Conservation (phyloP, 2,329 filamentous ascomycete genomes). For the Pseudonectria foliicola region DNA sequence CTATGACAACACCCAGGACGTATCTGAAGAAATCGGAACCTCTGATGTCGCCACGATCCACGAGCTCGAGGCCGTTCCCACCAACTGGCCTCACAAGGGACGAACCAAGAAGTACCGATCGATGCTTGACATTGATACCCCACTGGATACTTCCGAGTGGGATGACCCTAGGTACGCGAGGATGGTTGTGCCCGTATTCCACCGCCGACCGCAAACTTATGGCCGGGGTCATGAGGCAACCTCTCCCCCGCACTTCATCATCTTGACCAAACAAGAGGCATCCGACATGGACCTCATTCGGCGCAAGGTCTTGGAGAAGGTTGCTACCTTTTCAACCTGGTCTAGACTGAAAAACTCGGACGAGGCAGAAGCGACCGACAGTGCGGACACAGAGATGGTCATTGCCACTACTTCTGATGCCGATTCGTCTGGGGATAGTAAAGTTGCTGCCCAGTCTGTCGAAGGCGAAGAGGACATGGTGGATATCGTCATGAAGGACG, state of each 20-base stretch:
- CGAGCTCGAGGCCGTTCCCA: constrained; percentile 72
- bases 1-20: constrained; percentile 60
- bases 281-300: constrained; percentile 62
- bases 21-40: constrained; percentile 63
- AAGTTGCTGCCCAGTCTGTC: constrained; percentile 69
- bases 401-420: constrained; percentile 56
- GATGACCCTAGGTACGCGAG: constrained; percentile 56
- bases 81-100: constrained; percentile 61
- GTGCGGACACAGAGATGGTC: constrained; percentile 60
- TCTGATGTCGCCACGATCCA: constrained; percentile 63
- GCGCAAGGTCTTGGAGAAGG: constrained; percentile 70
- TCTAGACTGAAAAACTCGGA: constrained; percentile 50
- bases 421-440: constrained; percentile 60
- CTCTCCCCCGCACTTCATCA: constrained; percentile 61
- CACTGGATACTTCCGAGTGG: constrained; percentile 41
- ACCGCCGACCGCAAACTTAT: constrained; percentile 40
- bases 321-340: constrained; percentile 69
- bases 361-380: constrained; percentile 41
- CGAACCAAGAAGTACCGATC: constrained; percentile 40
- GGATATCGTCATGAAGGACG: constrained; percentile 77
- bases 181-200: constrained; percentile 65
- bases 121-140: constrained; percentile 41
- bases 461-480: constrained; percentile 88
- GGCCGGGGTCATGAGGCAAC: constrained; percentile 23
- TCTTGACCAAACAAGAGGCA: constrained; percentile 66